These are phyloP conservation scores for Plantago major DNA, from an alignment of 257 asterid genomes.

Conservation along the genomic window DNA sequence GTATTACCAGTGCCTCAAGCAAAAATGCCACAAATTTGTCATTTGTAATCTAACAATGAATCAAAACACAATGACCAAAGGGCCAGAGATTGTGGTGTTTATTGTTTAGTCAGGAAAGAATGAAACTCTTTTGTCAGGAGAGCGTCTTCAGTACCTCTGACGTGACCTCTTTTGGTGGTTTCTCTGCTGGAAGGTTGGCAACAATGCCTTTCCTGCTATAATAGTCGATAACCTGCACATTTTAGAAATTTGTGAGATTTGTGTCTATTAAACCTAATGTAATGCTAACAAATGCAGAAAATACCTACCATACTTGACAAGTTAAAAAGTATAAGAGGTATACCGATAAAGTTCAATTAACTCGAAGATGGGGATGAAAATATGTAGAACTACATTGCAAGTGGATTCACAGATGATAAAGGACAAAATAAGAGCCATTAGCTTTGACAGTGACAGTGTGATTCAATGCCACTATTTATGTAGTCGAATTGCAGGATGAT, in stretches of 20 bases:
- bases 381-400: too few species aligned
- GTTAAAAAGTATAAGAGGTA: too few species aligned
- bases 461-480: too few species aligned
- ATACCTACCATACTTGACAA: too few species aligned
- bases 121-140: constrained; percentile 27
- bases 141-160: constrained; percentile 61
- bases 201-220: constrained; percentile 60
- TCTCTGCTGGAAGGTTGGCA: constrained; percentile 75
- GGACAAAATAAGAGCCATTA: too few species aligned
- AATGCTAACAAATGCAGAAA: background rate
- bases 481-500: too few species aligned
- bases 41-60: constrained; percentile 8
- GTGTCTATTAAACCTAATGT: background rate
- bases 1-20: constrained; percentile 18
- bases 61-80: constrained; percentile 20
- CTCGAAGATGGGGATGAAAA: too few species aligned
- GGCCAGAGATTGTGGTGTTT: constrained; percentile 11
- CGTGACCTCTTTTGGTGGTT: constrained; percentile 62
- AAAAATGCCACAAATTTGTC: constrained; percentile 14
- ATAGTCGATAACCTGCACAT: constrained; percentile 64
- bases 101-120: constrained; percentile 15
- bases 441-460: too few species aligned
- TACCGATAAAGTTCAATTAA: too few species aligned
- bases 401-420: too few species aligned
- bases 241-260: background rate